Conservation (phyloP, 148 eudicot genomes). For the Spergularia bocconei region DNA sequence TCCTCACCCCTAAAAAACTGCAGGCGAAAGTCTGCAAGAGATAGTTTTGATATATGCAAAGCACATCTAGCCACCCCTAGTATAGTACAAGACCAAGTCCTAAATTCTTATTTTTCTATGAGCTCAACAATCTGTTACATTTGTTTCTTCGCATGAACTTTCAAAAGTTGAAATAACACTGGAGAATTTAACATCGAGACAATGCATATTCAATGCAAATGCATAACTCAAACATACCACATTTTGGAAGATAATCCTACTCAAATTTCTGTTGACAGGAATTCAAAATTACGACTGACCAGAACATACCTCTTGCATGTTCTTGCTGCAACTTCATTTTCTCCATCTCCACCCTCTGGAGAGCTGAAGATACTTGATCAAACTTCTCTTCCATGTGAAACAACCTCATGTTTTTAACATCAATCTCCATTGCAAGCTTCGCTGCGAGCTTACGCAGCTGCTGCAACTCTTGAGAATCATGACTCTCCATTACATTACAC, state of each 20-base stretch:
- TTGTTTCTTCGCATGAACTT: no score
- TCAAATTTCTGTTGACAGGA: neutral
- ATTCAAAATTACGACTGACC: neutral
- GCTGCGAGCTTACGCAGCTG: slow-evolving; percentile 26
- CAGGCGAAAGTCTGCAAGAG: no score
- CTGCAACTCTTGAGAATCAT: slow-evolving; percentile 13
- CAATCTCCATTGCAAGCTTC: slow-evolving; percentile 34
- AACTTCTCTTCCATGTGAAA: slow-evolving; percentile 25
- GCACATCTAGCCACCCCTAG: no score
- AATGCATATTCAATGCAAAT: no score
- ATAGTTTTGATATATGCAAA: no score
- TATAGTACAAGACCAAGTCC: no score
- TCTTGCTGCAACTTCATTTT: slow-evolving; percentile 26
- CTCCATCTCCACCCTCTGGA: slow-evolving; percentile 20
- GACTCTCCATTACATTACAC: slow-evolving; percentile 14
- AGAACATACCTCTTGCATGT: slow-evolving; percentile 23
- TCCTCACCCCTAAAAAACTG: no score
- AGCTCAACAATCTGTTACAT: no score
- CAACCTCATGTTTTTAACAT: slow-evolving; percentile 29
- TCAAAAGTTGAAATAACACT: no score
- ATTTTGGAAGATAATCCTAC: neutral
- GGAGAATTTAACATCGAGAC: no score
- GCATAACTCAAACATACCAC: no score
- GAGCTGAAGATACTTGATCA: slow-evolving; percentile 10
- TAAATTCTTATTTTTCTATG: no score